A percentile compares a stretch with the other conserved stretches of the same genome.
Evolutionary conservation across 805 yeast species (phyloP).

Genomic region (Suhomyces xylopsoci): DNA sequence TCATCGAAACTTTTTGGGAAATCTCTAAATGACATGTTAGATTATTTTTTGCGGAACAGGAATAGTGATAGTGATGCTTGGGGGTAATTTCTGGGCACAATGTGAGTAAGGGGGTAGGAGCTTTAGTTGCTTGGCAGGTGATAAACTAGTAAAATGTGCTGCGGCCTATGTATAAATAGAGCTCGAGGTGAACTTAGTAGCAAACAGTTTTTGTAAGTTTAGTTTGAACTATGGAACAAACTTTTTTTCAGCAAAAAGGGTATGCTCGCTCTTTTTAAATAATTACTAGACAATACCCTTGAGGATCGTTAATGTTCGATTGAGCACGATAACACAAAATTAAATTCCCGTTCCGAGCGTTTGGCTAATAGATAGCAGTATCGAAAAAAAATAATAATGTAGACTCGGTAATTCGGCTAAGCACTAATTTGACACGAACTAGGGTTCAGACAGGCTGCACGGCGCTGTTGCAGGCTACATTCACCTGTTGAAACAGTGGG

Average conservation of each 20-base stretch:
- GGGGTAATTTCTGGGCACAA: neutral
- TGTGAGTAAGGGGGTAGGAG: neutral
- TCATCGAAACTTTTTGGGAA: conserved; percentile 43
- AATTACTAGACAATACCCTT: neutral
- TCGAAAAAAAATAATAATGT: neutral
- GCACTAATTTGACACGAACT: neutral
- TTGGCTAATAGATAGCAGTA: neutral
- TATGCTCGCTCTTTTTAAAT: neutral
- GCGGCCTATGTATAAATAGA: neutral
- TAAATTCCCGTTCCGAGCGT: neutral
- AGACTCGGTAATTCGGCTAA: neutral
- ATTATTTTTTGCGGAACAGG: neutral
- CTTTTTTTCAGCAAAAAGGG: neutral
- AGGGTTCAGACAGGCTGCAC: neutral
- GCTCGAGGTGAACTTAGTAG: neutral
- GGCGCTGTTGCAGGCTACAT: neutral
- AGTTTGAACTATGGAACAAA: neutral
- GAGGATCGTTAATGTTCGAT: neutral
- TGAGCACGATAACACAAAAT: neutral
- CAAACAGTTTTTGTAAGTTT: neutral
- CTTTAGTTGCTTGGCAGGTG: neutral
- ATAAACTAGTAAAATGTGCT: neutral
- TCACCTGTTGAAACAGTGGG: neutral
- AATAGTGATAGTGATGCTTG: neutral
- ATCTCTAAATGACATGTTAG: conserved; percentile 40